Conservation (phyloP, 202 grass and related monocot genomes). For the Carex sylvatica region DNA sequence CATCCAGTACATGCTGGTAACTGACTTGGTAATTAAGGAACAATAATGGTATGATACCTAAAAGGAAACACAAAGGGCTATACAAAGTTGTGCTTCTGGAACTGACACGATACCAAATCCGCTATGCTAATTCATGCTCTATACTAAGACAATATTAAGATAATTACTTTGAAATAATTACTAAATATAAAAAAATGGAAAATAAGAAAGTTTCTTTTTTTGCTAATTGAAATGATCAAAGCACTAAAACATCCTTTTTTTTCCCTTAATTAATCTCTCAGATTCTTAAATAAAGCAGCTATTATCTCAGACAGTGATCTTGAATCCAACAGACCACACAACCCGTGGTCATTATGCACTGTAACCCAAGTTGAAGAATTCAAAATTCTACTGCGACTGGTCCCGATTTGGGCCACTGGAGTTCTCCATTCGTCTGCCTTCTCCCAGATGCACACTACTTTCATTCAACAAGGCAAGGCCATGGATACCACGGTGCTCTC, state of each 20-base stretch:
- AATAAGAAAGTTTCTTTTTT: background rate
- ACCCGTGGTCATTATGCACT: conserved; percentile 62
- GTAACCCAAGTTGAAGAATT: conserved; percentile 91
- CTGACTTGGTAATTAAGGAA: background rate
- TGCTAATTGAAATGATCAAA: background rate
- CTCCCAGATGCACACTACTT: conserved; percentile 71
- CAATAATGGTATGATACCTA: background rate
- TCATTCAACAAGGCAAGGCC: conserved; percentile 82
- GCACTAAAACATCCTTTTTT: background rate
- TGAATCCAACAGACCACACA: conserved; percentile 7
- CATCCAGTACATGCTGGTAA: background rate
- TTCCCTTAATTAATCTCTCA: conserved; percentile 22
- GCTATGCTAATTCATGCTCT: background rate
- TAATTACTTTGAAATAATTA: background rate
- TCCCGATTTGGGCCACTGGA: conserved; percentile 74
- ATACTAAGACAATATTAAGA: background rate
- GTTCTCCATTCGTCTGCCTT: conserved; percentile 50
- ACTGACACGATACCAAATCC: background rate
- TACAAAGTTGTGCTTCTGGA: background rate
- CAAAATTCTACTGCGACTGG: conserved; percentile 69
- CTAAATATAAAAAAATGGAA: background rate
- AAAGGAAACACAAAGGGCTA: background rate
- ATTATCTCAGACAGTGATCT: conserved; percentile 38
- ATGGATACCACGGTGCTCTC: conserved; percentile 64
- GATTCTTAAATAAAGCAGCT: conserved; percentile 73